Percentiles rank a stretch among this genome's conserved stretches.
These are phyloP conservation scores for Cladorrhinum samala DNA, from an alignment of 495 filamentous ascomycete genomes.

Conservation along the genomic window DNA sequence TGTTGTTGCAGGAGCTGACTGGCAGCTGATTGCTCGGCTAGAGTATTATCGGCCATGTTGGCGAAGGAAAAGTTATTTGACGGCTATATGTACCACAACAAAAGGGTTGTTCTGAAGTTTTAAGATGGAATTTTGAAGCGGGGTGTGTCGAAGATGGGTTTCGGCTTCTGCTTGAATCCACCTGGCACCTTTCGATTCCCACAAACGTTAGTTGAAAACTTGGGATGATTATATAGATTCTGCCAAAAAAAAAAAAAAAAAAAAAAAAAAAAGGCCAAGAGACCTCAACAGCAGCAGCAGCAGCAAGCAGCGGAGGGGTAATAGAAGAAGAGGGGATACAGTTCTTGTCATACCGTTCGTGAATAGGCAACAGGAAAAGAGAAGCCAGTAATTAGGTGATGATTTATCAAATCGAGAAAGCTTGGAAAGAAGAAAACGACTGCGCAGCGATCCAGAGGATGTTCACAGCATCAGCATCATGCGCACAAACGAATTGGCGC, in stretches of 20 bases:
- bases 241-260: not conserved
- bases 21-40: conserved; percentile 51
- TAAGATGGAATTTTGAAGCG: not conserved
- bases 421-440: not conserved
- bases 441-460: not conserved
- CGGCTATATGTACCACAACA: not conserved
- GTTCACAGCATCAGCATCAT: conserved; percentile 1
- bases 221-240: not conserved
- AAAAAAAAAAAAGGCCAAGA: too few relatives aligned
- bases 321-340: too few relatives aligned
- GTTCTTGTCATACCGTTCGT: too few relatives aligned
- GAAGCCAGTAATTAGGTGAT: not conserved
- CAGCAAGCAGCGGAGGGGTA: too few relatives aligned
- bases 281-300: too few relatives aligned
- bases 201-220: not conserved
- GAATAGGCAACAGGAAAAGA: not conserved
- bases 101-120: not conserved
- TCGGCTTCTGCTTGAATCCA: not conserved
- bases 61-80: not conserved
- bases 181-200: not conserved
- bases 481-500: conserved; percentile 1
- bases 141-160: not conserved
- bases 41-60: conserved; percentile 28
- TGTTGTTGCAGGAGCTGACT: conserved; percentile 67
- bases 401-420: not conserved